Percentiles rank a stretch among this genome's conserved stretches.
These are phyloP conservation scores for Coleophoma eucalyptorum DNA, from an alignment of 2,329 filamentous ascomycete genomes.

Conservation along the genomic window DNA sequence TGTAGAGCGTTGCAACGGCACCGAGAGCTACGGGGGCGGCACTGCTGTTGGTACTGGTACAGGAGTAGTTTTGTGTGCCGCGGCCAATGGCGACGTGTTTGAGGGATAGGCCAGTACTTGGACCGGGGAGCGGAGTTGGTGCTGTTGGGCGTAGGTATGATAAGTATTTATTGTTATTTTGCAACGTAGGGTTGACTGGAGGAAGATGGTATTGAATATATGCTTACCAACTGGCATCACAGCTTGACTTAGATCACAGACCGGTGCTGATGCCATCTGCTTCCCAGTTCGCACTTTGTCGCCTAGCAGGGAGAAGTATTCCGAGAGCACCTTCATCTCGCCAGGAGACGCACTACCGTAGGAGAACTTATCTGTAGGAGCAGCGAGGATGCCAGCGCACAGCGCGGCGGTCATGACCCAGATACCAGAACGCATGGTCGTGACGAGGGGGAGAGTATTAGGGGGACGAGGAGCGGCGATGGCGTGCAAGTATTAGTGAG, in stretches of 20 bases:
- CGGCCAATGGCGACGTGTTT: slow-evolving; percentile 82
- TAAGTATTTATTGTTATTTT: too few relatives aligned
- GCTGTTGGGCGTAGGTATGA: slow-evolving; percentile 29
- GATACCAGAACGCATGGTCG: slow-evolving; percentile 45
- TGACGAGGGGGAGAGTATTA: neutral
- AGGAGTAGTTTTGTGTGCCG: slow-evolving; percentile 94
- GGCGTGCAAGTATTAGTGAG: slow-evolving; percentile 4
- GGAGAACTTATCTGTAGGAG: slow-evolving; percentile 20
- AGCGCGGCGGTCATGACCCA: slow-evolving; percentile 40
- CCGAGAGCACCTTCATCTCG: slow-evolving; percentile 40
- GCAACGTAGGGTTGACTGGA: neutral
- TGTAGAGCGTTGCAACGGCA: slow-evolving; percentile 81
- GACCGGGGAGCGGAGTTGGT: slow-evolving; percentile 56
- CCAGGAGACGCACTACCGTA: slow-evolving; percentile 13
- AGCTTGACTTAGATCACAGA: slow-evolving; percentile 52
- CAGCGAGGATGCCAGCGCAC: slow-evolving; percentile 37
- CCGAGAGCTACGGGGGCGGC: slow-evolving; percentile 63
- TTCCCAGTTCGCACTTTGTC: slow-evolving; percentile 47
- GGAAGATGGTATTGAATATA: neutral
- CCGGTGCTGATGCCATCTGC: slow-evolving; percentile 34
- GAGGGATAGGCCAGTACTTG: slow-evolving; percentile 56
- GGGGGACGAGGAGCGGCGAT: slow-evolving; percentile 1
- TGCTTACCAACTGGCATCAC: slow-evolving; percentile 40
- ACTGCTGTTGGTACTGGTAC: slow-evolving; percentile 55
- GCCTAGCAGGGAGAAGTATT: slow-evolving; percentile 59